Conservation (phyloP, 495 filamentous ascomycete genomes). For the Bryoglossum gracile region DNA sequence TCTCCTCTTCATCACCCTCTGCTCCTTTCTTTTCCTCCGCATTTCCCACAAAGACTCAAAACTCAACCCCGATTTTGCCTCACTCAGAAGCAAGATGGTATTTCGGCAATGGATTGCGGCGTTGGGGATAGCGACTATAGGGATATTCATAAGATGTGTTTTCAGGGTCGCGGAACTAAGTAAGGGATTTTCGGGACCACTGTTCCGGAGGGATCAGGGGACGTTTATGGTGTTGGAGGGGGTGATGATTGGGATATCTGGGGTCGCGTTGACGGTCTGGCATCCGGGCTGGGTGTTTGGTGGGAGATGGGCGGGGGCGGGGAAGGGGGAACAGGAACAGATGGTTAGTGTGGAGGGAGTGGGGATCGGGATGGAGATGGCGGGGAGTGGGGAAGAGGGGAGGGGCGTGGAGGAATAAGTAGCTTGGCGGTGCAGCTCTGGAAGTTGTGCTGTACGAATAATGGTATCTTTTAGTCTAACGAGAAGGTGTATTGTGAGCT, state of each 20-base stretch:
- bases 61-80: background rate
- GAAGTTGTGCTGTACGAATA: too few species aligned
- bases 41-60: background rate
- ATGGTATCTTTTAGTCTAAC: too few species aligned
- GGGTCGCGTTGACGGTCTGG: constrained; percentile 33
- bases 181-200: constrained; percentile 26
- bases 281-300: constrained; percentile 28
- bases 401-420: too few species aligned
- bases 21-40: constrained; percentile 32
- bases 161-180: constrained; percentile 33
- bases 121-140: constrained; percentile 16
- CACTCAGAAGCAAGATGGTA: background rate
- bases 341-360: background rate
- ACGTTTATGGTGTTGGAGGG: constrained; percentile 52
- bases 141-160: constrained; percentile 29
- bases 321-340: constrained; percentile 3
- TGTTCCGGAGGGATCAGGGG: constrained; percentile 40
- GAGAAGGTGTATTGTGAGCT: too few species aligned
- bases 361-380: too few species aligned
- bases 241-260: constrained; percentile 44
- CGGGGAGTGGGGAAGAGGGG: too few species aligned
- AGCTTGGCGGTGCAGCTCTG: too few species aligned
- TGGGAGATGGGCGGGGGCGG: constrained; percentile 4
- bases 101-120: background rate
- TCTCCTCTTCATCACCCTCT: constrained; percentile 39